Conservation (phyloP, 1,284 basidiomycete species). For the Leucoagaricus sp. region DNA sequence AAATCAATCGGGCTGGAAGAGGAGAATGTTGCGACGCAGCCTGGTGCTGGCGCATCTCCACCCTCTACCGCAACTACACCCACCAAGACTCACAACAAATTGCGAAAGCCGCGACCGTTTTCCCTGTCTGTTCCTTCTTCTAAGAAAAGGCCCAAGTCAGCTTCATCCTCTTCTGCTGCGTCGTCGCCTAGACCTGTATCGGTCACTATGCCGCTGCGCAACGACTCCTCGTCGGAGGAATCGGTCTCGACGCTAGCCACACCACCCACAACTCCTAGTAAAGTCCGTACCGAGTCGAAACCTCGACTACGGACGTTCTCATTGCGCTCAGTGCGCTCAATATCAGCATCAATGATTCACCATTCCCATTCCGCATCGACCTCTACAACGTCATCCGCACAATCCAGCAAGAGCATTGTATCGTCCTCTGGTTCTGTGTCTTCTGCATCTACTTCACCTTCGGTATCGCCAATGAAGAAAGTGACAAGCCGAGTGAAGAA, state of each 20-base stretch:
- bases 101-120: conserved; percentile 12
- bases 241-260: not conserved
- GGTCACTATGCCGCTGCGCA: not conserved
- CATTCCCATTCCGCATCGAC: conserved; percentile 6
- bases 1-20: not conserved
- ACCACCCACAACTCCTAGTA: not conserved
- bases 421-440: not conserved
- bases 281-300: conserved; percentile 1
- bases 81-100: conserved; percentile 2
- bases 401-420: not conserved
- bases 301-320: conserved; percentile 6
- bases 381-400: conserved; percentile 1
- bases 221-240: not conserved
- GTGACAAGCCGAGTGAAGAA: conserved; percentile 7
- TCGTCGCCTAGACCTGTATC: not conserved
- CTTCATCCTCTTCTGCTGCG: not conserved
- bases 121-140: conserved; percentile 10
- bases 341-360: conserved; percentile 3
- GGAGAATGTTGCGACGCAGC: not conserved
- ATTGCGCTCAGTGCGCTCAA: conserved; percentile 12
- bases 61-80: not conserved
- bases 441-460: conserved; percentile 1
- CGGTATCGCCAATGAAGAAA: conserved; percentile 12
- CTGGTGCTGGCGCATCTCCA: not conserved
- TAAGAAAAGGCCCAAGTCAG: conserved; percentile 1